Base-by-base conservation (phyloP, 2,329 filamentous ascomycete genomes). In the Nothophoma quercina region DNA sequence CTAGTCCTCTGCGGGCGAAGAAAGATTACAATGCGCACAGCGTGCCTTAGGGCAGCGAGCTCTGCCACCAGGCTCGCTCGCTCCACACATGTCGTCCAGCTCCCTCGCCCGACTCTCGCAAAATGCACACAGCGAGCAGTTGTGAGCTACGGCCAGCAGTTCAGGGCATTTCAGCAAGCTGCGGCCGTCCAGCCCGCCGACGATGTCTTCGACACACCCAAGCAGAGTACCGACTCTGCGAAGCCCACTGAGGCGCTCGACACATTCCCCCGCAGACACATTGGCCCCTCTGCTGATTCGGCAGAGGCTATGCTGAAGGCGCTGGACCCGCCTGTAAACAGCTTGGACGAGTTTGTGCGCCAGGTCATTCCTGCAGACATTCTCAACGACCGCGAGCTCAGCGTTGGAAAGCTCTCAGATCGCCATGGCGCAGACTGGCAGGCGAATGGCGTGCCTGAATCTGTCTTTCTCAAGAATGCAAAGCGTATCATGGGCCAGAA, bases 321-420 rank as follows among this genome's bases (percentile, higher is more conserved):
- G 1, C 81, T 98, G 32, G 87, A 91, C 53, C 90, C 91, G 15
- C 89, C 90, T 0, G 88, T 81, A 8, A 79, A 82, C 55, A 87
- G 82, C 36, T 75, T 98, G 52, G 91, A 97, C 59, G 86, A 90
- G 22, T 96, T 98, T 69, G 85, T 97, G 33, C 80, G 84, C 65
- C 86, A 96, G 76, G 93, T 97, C 40, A 81, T 98, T 13, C 93
- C 93, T 0, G 77, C 84, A 22, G 87, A 92, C 65, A 90, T 97
- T 51, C 79, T 95, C 46, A 89, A 89, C 12, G 79, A 83, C 51
- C 83, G 83, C 54, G 76, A 86, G 51, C 76, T 93, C 38, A 77
- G 81, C 39, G 84, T 91, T 29, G 68, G 67, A 29, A 58, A 56
- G 19, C 56, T 69, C 18, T 35, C 47, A 4, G 43, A 56, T 77